A percentile compares a stretch with the other conserved stretches of the same genome.
phyloP scores from a whole-genome alignment of 1,284 basidiomycete species.

The Trametes versicolor region DNA sequence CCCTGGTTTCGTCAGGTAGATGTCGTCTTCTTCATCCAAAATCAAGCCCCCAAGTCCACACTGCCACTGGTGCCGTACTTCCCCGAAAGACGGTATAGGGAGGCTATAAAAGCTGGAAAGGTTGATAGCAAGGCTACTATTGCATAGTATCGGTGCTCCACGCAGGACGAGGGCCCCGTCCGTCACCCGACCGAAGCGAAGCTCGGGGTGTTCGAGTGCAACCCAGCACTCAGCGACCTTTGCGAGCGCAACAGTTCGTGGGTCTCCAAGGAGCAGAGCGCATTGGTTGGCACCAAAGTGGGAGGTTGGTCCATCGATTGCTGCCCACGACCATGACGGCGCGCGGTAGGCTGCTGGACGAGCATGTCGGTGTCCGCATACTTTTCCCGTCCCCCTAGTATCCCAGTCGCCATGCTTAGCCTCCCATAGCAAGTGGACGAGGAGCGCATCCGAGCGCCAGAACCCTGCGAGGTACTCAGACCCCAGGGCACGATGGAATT shows the following conservation, averaged over 20 bases:
- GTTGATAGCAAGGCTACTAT: too few species aligned
- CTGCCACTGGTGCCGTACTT: too few species aligned
- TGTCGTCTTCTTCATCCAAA: too few species aligned
- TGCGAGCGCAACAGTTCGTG: neutral
- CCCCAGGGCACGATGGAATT: conserved; percentile 23
- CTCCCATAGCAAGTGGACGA: conserved; percentile 22
- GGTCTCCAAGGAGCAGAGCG: too few species aligned
- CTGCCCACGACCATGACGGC: conserved; percentile 31
- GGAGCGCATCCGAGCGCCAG: conserved; percentile 4
- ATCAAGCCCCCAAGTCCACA: too few species aligned
- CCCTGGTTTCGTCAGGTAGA: too few species aligned
- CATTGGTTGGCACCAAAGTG: too few species aligned
- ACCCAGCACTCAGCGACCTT: neutral
- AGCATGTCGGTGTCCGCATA: conserved; percentile 21
- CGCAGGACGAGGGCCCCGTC: conserved; percentile 3
- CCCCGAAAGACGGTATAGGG: too few species aligned
- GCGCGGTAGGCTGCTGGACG: conserved; percentile 19
- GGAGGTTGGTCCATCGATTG: neutral
- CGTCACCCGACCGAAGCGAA: neutral
- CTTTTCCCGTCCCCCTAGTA: too few species aligned
- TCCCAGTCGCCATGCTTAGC: too few species aligned
- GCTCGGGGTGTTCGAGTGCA: neutral
- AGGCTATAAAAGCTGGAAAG: too few species aligned
- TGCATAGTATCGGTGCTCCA: neutral
- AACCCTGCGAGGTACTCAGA: conserved; percentile 24